Evolutionary conservation across 345 rosid genomes (phyloP), one percentile per base, ranked within the genome.

Genomic region (Sonneratia alba): DNA sequence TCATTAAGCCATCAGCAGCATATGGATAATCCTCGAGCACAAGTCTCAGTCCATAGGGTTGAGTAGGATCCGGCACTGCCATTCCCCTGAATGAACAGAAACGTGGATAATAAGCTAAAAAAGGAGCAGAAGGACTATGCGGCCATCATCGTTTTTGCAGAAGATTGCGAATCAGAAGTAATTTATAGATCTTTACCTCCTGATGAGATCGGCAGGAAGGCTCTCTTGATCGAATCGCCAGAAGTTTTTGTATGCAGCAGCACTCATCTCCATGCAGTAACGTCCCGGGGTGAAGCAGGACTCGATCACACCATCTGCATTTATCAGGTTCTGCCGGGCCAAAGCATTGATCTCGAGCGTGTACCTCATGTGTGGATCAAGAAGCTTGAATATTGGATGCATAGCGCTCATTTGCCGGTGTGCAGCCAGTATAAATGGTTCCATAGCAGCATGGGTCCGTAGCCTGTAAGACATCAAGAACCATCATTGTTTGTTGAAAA

Each of bases 311-410:
- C 88, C 99, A 76, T 88, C 99, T 3, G 87, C 96, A 53, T 62
- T 82, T 76, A 96, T 79, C 76, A 96, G 76, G 72, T 53, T 82
- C 74, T 96, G 99, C 56, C 99, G 84, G 21, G 99, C 97, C 72
- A 86, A 43, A 15, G 86, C 92, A 57, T 96, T 96, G 86, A 96
- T 92, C 83, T 96, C 97, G 51, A 92, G 76, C 2, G 94, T 96
- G 68, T 96, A 96, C 16, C 98, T 86, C 98, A 92, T 96, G 78
- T 92, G 97, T 13, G 99, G 98, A 73, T 96, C 98, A 78, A 96
- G 72, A 42, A 96, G 88, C 83, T 92, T 96, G 74, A 68, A 96
- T 21, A 96, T 89, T 0, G 99, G 99, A 78, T 96, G 99, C 91
- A 96, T 83, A 27, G 96, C 94, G 55, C 99, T 96, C 74, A 96